A percentile compares a stretch with the other conserved stretches of the same genome.
phyloP scores from a whole-genome alignment of 2,329 filamentous ascomycete genomes.

The Aspergillus pseudotamarii region DNA sequence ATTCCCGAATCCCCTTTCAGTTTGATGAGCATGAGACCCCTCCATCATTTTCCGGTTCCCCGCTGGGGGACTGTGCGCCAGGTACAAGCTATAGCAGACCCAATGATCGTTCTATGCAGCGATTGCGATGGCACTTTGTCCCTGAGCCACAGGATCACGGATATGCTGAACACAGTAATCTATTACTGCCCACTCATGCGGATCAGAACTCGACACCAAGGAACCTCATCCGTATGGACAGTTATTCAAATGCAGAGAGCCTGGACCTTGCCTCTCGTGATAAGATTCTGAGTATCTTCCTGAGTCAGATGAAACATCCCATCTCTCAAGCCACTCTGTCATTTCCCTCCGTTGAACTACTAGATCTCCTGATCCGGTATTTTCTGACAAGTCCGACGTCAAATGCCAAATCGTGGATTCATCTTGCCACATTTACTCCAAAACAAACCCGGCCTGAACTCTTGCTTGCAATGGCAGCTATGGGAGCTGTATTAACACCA shows the following conservation, averaged over 20 bases:
- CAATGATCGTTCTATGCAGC: constrained; percentile 20
- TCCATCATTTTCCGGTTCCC: background rate
- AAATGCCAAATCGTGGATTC: constrained; percentile 22
- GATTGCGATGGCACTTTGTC: constrained; percentile 34
- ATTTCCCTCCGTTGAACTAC: background rate
- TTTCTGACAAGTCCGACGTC: background rate
- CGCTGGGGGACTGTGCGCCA: background rate
- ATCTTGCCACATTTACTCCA: constrained; percentile 34
- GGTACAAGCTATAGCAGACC: background rate
- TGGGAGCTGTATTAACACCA: constrained; percentile 38
- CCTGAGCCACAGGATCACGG: constrained; percentile 35
- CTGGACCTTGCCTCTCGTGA: background rate
- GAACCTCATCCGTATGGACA: background rate
- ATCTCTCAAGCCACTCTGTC: background rate
- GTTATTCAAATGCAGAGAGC: background rate
- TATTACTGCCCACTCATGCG: constrained; percentile 26
- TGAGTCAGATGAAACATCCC: background rate
- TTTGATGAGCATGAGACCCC: constrained; percentile 7
- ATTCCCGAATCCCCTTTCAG: constrained; percentile 35
- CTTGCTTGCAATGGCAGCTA: constrained; percentile 37
- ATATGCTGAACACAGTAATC: constrained; percentile 35
- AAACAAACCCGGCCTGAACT: constrained; percentile 36
- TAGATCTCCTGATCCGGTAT: background rate
- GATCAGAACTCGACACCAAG: background rate
- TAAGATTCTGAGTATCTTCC: background rate